phyloP scores from a whole-genome alignment of 306 rosid species.

The Prunus campanulata region DNA sequence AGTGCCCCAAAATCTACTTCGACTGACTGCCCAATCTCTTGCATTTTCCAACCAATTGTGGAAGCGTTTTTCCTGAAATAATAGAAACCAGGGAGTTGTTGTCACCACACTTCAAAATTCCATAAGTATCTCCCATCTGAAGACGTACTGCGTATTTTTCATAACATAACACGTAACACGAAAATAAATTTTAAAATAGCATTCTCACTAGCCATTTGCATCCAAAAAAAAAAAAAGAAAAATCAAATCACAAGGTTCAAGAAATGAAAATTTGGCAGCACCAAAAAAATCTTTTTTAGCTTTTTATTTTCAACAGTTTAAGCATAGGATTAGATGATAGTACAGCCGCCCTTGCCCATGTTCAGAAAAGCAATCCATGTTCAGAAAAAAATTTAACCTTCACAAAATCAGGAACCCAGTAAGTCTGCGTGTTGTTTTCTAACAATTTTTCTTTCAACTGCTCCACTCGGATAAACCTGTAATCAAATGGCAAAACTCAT shows the following conservation, averaged over 20 bases:
- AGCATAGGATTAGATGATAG: not conserved
- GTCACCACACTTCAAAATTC: not conserved
- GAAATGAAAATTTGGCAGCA: not conserved
- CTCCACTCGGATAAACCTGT: conserved; percentile 93
- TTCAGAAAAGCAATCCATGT: too few species aligned
- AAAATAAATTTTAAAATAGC: not conserved
- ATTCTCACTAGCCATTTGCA: not conserved
- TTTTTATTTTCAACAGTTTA: not conserved
- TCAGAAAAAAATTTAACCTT: conserved; percentile 45
- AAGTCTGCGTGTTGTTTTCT: conserved; percentile 83
- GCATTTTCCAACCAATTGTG: conserved; percentile 99
- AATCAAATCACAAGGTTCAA: not conserved
- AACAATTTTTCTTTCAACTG: conserved; percentile 70
- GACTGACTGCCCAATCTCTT: conserved; percentile 98
- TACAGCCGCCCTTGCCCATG: too few species aligned
- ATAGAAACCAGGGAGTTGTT: not conserved
- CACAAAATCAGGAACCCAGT: conserved; percentile 98
- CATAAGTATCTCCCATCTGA: not conserved
- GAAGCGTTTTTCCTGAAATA: conserved; percentile 73
- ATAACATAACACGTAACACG: not conserved
- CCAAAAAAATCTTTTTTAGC: not conserved
- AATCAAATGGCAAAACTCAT: conserved; percentile 15
- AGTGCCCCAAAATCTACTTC: conserved; percentile 99
- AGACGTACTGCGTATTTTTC: not conserved
- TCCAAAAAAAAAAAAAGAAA: not conserved